Evolutionary conservation across 306 rosid species (phyloP), one percentile per base, ranked within the genome.

Genomic region (Casuarina cunninghamiana): DNA sequence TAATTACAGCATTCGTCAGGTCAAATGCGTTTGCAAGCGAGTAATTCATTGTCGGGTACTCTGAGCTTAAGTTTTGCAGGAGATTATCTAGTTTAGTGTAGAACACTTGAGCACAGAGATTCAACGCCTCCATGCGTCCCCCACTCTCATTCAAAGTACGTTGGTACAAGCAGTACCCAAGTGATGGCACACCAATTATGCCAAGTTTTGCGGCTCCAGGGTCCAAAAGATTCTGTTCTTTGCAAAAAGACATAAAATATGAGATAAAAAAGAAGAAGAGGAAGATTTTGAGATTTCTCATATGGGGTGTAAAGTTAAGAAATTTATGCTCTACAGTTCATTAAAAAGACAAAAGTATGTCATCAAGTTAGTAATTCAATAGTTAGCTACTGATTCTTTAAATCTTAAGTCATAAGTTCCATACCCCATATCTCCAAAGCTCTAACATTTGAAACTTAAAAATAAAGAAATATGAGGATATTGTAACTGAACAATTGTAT

Each of bases 21-120:
- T 15, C 45, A 65, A 42, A 79, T n/a, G 90, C 9, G 76, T 86
- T 73, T n/a, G 66, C 91, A 53, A 86, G 74, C 2, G 93, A 85
- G 75, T 87, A 89, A 15, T 42, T 69, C 17, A 89, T 66, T 4
- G 46, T 84, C 17, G 49, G 6, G 72, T 77, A 74, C 11, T 86
- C 82, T 3, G 16, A 75, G 50, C 89, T 85, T 69, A 89, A 57
- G 37, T 48, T 81, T 15, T 2, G 58, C 73, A 89, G 12, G 60
- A 82, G 39, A 21, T 7, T 16, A 41, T 15, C 5, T 3, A 49
- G 67, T 75, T 55, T 76, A 50, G 7, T 10, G 9, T 79, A 5
- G 71, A 87, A 89, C 0, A 66, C 76, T 16, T 38, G 46, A 7
- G 91, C 87, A 11, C 6, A 53, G 0, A 1, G 61, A 74, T 82